Evolutionary conservation across 176 grass and related monocot species (phyloP).

Genomic region (Zizania latifolia): DNA sequence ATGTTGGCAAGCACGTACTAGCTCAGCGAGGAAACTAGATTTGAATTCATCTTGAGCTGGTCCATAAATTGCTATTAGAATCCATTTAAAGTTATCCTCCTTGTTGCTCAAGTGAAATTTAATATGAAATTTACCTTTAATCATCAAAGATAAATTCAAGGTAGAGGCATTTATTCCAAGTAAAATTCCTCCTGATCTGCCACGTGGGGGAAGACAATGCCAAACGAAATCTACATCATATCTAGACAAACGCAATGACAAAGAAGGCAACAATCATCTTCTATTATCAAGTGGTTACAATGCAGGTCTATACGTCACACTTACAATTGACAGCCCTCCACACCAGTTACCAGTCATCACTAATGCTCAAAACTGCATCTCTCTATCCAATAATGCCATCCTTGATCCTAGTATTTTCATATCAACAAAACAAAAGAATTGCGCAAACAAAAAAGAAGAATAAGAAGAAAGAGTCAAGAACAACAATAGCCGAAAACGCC

Average conservation of each 20-base stretch:
- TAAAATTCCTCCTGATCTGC: no score
- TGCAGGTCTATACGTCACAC: slow-evolving; percentile 33
- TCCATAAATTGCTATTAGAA: no score
- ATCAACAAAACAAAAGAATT: slow-evolving; percentile 51
- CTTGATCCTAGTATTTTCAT: slow-evolving; percentile 5
- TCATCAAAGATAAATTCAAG: no score
- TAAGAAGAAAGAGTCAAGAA: slow-evolving; percentile 1
- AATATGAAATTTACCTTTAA: no score
- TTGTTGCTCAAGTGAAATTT: no score
- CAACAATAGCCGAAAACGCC: not conserved
- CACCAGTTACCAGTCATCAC: slow-evolving; percentile 18
- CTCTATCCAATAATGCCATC: slow-evolving; percentile 11
- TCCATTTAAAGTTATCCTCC: no score
- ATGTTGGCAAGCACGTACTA: no score
- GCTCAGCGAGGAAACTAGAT: no score
- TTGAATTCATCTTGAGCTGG: no score
- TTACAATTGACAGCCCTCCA: slow-evolving; percentile 37
- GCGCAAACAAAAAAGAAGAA: not conserved
- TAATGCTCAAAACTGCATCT: slow-evolving; percentile 39
- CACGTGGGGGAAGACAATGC: no score
- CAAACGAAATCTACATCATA: no score
- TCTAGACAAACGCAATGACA: not conserved
- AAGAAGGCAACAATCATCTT: slow-evolving; percentile 31
- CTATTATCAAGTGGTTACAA: slow-evolving; percentile 42
- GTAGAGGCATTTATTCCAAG: no score